Conservation (phyloP, 345 rosid species). For the Carallia pectinifolia region DNA sequence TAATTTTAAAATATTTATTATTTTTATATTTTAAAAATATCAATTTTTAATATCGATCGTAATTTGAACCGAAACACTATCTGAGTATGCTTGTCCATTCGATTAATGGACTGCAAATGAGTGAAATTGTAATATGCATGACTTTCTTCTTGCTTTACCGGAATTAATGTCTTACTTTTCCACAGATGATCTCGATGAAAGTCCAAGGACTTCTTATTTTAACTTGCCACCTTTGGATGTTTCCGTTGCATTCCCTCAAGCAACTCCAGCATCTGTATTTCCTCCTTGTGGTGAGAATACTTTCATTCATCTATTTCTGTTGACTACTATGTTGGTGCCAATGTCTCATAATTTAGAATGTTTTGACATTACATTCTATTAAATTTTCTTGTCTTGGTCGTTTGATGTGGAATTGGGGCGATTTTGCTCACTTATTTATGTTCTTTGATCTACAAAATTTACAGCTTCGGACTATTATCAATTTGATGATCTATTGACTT, state of each 20-base stretch:
- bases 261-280: constrained; percentile 83
- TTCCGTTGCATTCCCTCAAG: constrained; percentile 90
- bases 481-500: constrained; percentile 68
- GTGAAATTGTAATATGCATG: too few relatives aligned
- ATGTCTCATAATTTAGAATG: too few relatives aligned
- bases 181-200: constrained; percentile 36
- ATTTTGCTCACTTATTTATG: constrained; percentile 3
- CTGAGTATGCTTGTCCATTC: too few relatives aligned
- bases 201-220: constrained; percentile 53
- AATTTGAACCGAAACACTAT: too few relatives aligned
- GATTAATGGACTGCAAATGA: too few relatives aligned
- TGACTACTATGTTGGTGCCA: too few relatives aligned
- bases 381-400: background rate
- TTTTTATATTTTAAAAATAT: too few relatives aligned
- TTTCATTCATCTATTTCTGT: too few relatives aligned
- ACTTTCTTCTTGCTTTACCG: too few relatives aligned
- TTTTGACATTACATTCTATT: background rate
- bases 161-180: background rate
- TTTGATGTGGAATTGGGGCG: background rate
- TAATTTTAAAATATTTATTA: too few relatives aligned
- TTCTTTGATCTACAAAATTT: constrained; percentile 12
- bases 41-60: too few relatives aligned
- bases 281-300: constrained; percentile 68
- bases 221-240: constrained; percentile 64
- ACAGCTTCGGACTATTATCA: constrained; percentile 87